A percentile compares a stretch with the other conserved stretches of the same genome.
phyloP scores from a whole-genome alignment of 192 early-diverging fungal species.

The Phlyctochytrium bullatum region DNA sequence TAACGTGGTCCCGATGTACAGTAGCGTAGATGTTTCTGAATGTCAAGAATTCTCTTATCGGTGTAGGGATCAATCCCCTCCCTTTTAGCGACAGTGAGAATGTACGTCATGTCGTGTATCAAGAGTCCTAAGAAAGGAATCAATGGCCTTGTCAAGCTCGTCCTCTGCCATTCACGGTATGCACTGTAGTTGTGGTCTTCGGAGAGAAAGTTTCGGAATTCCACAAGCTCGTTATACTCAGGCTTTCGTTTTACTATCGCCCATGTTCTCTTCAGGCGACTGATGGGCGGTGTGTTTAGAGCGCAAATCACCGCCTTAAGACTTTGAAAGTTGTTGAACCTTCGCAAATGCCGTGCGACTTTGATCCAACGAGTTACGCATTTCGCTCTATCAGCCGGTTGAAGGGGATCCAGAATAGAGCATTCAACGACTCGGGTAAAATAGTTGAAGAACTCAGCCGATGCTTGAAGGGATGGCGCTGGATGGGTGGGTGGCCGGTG shows the following conservation, averaged over 20 bases:
- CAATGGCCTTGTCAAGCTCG: conserved; percentile 47
- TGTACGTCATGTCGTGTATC: conserved; percentile 76
- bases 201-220: conserved; percentile 55
- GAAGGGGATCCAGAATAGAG: conserved; percentile 60
- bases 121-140: conserved; percentile 75
- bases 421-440: conserved; percentile 71
- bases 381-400: conserved; percentile 56
- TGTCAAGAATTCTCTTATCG: conserved; percentile 51
- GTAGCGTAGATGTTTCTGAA: conserved; percentile 54
- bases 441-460: conserved; percentile 80
- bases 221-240: conserved; percentile 51
- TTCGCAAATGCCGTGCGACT: conserved; percentile 54
- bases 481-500: conserved; percentile 62
- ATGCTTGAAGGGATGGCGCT: conserved; percentile 56
- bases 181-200: conserved; percentile 70
- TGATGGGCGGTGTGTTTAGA: conserved; percentile 66
- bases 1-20: conserved; percentile 61
- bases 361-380: conserved; percentile 71
- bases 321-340: conserved; percentile 67
- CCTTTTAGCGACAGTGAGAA: conserved; percentile 62
- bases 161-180: conserved; percentile 62
- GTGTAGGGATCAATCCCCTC: conserved; percentile 41
- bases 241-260: conserved; percentile 52
- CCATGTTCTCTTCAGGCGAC: conserved; percentile 71
- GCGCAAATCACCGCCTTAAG: conserved; percentile 69